Conservation (phyloP, 2,329 filamentous ascomycete genomes). For the Teratosphaeria epicoccoides region DNA sequence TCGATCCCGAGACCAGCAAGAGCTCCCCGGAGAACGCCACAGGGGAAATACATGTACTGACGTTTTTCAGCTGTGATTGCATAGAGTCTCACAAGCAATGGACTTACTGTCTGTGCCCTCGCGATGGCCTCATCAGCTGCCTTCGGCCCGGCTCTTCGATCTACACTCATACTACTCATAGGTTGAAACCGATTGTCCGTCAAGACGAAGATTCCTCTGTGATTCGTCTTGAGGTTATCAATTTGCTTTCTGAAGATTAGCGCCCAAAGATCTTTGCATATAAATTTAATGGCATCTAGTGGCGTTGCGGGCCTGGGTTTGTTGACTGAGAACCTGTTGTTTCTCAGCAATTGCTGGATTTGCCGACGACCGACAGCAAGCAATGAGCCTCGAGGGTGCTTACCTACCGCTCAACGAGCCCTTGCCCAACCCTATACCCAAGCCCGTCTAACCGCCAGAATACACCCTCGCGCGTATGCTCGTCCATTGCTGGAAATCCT, state of each 20-base stretch:
- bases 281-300: constrained; percentile 92
- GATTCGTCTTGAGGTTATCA: constrained; percentile 97
- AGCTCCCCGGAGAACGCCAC: constrained; percentile 84
- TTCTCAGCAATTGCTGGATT: background rate
- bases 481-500: constrained; percentile 40
- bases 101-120: constrained; percentile 65
- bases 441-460: constrained; percentile 73
- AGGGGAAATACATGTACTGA: constrained; percentile 90
- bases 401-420: constrained; percentile 74
- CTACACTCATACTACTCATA: constrained; percentile 79
- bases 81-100: background rate
- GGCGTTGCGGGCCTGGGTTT: constrained; percentile 83
- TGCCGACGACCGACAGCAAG: background rate
- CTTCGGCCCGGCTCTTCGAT: constrained; percentile 31
- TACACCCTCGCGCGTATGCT: constrained; percentile 74
- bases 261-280: constrained; percentile 97
- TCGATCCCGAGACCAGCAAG: constrained; percentile 83
- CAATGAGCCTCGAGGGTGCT: constrained; percentile 2
- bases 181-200: constrained; percentile 89
- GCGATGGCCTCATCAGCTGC: constrained; percentile 41
- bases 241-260: constrained; percentile 93
- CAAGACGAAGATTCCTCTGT: constrained; percentile 89
- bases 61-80: background rate
- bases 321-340: constrained; percentile 62
- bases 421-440: constrained; percentile 86